A percentile compares a stretch with the other conserved stretches of the same genome.
Conservation (phyloP, 2,329 filamentous ascomycete genomes). For the Ambrosiella cleistominuta region DNA sequence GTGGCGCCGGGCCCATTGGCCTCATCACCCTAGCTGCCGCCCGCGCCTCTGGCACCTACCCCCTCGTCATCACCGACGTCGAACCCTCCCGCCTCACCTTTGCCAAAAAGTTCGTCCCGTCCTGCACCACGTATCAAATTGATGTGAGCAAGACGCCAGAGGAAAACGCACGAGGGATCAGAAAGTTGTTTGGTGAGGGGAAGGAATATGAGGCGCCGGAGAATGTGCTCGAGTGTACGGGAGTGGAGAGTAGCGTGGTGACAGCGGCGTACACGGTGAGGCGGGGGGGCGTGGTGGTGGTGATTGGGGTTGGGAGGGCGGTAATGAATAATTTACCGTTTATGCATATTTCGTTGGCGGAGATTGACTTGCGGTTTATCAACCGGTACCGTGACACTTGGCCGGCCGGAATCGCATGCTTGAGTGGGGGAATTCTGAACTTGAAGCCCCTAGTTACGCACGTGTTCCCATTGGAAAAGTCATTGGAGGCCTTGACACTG, state of each 20-base stretch:
- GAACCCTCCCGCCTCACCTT: constrained; percentile 28
- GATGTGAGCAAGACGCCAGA: constrained; percentile 26
- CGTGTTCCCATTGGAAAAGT: constrained; percentile 42
- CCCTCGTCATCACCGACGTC: constrained; percentile 43
- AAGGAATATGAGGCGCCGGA: constrained; percentile 39
- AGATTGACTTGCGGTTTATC: constrained; percentile 54
- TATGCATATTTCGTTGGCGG: constrained; percentile 46
- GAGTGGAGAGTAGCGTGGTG: constrained; percentile 43
- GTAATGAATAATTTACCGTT: constrained; percentile 50
- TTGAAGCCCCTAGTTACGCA: constrained; percentile 46
- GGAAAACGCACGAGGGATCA: constrained; percentile 33
- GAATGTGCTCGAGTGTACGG: constrained; percentile 47
- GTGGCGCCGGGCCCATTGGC: constrained; percentile 48
- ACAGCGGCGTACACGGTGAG: constrained; percentile 40
- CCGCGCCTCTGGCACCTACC: constrained; percentile 38
- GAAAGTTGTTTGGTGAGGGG: constrained; percentile 32
- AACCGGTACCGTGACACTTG: constrained; percentile 54
- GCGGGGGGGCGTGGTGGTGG: constrained; percentile 42
- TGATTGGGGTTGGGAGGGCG: constrained; percentile 44
- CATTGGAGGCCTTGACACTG: constrained; percentile 32
- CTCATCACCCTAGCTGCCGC: constrained; percentile 46
- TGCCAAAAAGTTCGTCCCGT: constrained; percentile 38
- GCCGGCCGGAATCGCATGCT: constrained; percentile 44
- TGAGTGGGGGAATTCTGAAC: constrained; percentile 42
- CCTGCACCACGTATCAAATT: constrained; percentile 35